These are phyloP conservation scores for Heliamphora exappendiculata DNA, from an alignment of 148 eudicot genomes.

Conservation along the genomic window DNA sequence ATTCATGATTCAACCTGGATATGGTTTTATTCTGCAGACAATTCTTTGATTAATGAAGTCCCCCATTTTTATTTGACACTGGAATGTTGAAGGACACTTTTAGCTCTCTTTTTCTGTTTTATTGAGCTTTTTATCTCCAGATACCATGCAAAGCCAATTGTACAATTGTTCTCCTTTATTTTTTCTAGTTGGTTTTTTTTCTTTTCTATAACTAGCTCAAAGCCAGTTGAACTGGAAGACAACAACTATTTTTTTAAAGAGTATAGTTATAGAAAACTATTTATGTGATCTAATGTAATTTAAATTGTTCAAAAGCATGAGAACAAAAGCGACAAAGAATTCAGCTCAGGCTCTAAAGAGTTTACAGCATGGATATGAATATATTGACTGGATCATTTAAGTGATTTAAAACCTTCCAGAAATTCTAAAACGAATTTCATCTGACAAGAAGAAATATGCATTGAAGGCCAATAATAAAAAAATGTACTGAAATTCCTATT, in stretches of 20 bases:
- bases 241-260: background rate
- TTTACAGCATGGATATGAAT: background rate
- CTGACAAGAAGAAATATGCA: background rate
- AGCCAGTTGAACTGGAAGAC: background rate
- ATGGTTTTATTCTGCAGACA: conserved; percentile 1
- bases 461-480: background rate
- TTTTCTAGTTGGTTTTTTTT: background rate
- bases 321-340: background rate
- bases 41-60: background rate
- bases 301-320: background rate
- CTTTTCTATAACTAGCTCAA: background rate
- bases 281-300: background rate
- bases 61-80: background rate
- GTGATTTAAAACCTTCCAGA: background rate
- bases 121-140: background rate
- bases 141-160: background rate
- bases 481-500: too few relatives aligned
- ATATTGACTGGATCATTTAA: background rate
- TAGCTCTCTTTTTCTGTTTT: background rate
- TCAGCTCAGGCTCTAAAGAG: background rate
- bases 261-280: background rate
- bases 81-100: background rate
- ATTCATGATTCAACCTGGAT: background rate
- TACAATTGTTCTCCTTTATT: background rate
- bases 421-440: background rate